Conservation (phyloP, 805 yeast species). For the Metschnikowia chrysomelidarum region DNA sequence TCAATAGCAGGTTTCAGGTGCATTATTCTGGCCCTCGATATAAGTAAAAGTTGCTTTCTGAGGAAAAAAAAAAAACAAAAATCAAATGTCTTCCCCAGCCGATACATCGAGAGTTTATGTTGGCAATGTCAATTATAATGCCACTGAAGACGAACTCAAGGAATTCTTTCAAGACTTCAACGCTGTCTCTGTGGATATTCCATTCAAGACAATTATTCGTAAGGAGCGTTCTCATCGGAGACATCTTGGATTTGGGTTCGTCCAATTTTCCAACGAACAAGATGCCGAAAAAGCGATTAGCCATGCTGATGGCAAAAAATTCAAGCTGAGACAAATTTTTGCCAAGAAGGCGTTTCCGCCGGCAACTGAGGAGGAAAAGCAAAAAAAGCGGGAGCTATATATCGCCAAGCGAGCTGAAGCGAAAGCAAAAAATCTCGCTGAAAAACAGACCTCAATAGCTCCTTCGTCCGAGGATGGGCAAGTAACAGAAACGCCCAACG, state of each 20-base stretch:
- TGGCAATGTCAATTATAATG: constrained; percentile 43
- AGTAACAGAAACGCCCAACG: too few species aligned
- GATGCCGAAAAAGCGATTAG: constrained; percentile 46
- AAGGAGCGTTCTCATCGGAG: constrained; percentile 38
- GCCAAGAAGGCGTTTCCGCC: constrained; percentile 55
- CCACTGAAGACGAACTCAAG: constrained; percentile 43
- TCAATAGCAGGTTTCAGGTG: too few species aligned
- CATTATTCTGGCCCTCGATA: too few species aligned
- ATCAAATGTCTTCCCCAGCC: constrained; percentile 5
- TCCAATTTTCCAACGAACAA: constrained; percentile 46
- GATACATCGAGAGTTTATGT: constrained; percentile 36
- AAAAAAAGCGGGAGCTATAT: constrained; percentile 34
- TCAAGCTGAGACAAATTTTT: constrained; percentile 48
- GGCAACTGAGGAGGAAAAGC: constrained; percentile 45
- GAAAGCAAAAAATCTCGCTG: constrained; percentile 17
- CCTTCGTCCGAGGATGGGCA: neutral
- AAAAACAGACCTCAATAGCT: neutral
- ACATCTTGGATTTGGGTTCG: constrained; percentile 60
- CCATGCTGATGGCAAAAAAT: constrained; percentile 39
- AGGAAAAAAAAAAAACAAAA: neutral
- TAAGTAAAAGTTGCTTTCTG: too few species aligned
- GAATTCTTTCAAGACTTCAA: constrained; percentile 48
- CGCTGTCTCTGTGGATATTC: constrained; percentile 50
- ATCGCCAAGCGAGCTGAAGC: constrained; percentile 23
- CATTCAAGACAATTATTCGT: constrained; percentile 39